Base-by-base conservation (phyloP, 805 yeast genomes). In the Metschnikowia picachoensis region DNA sequence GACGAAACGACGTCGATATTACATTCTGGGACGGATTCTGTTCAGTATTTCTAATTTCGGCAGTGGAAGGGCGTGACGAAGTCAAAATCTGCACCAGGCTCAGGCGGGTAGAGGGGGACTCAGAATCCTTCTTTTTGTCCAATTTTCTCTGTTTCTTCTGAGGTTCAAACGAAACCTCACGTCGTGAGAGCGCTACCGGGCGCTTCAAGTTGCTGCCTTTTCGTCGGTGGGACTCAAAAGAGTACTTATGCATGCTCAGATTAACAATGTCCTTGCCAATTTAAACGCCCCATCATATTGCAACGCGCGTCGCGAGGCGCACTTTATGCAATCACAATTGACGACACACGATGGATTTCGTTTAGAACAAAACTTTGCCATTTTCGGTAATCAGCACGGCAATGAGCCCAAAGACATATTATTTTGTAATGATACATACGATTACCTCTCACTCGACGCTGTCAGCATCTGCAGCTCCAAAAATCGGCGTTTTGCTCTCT, bases 401-500 rank as follows among this genome's bases (percentile, higher is more conserved):
- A 20, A 20, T 20, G 6, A 20, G 20, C 20, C 20, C 20, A 20
- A 20, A 4, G 20, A 20, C 20, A 20, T 20, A 20, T 6, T 20
- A 20, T 20, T 20, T 20, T 4, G 20, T 20, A 20, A 20, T 20
- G 20, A 20, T 20, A 20, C 20, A 20, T 20, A 20, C 4, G 6
- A 6, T 6, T 20, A 20, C 20, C 6, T 20, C 6, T 20, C 20
- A 20, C 4, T 6, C 20, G 20, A 20, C 20, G 20, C 20, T 4
- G 20, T 4, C 20, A 13, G 41, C 25, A 37, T 9, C 25, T 35
- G 39, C 39, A 43, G 48, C 53, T 69, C 70, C 41, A 82, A 60
- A 48, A 77, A 68, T 34, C 70, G 62, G 51, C 82, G 70, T 50
- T 73, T 72, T n/a, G 71, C 63, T 36, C 79, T 71, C 61, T 83